Percentiles rank a stretch among this genome's conserved stretches.
phyloP scores from a whole-genome alignment of 495 filamentous ascomycete genomes.

The Aspergillus kassunensis region DNA sequence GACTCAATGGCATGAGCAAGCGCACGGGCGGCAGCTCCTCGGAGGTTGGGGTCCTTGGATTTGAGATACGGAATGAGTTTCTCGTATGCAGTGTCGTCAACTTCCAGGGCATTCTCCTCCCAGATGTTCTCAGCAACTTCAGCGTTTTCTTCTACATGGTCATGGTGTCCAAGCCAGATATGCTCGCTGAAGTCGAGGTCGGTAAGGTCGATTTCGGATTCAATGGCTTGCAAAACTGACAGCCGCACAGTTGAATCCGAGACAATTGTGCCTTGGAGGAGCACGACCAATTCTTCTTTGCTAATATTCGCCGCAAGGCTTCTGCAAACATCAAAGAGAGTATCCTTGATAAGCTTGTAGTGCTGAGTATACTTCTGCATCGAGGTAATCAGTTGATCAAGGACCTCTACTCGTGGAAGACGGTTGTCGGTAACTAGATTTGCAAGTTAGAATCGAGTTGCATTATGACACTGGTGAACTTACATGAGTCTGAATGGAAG shows the following conservation, averaged over 20 bases:
- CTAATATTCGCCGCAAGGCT: constrained; percentile 74
- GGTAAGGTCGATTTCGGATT: constrained; percentile 84
- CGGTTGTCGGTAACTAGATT: constrained; percentile 55
- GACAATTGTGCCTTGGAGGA: constrained; percentile 72
- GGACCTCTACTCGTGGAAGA: constrained; percentile 69
- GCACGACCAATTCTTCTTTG: constrained; percentile 60
- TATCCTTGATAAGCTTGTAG: constrained; percentile 92
- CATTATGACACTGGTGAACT: constrained; percentile 3
- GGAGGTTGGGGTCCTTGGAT: constrained; percentile 70
- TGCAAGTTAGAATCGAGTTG: not conserved
- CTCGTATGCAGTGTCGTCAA: constrained; percentile 58
- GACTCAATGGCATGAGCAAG: constrained; percentile 66
- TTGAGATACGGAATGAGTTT: constrained; percentile 75
- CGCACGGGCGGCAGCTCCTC: constrained; percentile 77
- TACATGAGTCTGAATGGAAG: constrained; percentile 75
- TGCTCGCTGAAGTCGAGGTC: constrained; percentile 81
- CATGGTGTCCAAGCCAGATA: constrained; percentile 89
- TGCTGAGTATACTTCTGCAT: constrained; percentile 91
- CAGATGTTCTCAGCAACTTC: constrained; percentile 84
- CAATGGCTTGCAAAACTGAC: constrained; percentile 86
- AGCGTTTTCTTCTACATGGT: constrained; percentile 82
- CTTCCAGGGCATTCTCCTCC: constrained; percentile 83
- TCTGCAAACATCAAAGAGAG: constrained; percentile 75
- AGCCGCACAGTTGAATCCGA: constrained; percentile 74
- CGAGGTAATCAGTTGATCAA: constrained; percentile 64